Conservation (phyloP, 2,329 filamentous ascomycete species). For the Neofusicoccum umdonicola region DNA sequence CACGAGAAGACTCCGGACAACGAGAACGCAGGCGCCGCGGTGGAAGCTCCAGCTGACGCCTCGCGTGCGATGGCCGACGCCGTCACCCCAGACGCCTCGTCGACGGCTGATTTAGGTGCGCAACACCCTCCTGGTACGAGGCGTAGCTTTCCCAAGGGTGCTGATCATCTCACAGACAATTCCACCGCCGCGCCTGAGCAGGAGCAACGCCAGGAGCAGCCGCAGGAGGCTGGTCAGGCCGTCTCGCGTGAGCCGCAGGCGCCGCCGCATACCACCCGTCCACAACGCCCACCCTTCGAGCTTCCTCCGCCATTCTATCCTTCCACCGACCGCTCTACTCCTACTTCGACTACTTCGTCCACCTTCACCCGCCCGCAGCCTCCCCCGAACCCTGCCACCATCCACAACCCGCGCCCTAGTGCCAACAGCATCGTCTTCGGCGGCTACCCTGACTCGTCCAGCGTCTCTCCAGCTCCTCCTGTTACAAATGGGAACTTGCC, state of each 20-base stretch:
- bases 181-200: background rate
- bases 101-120: background rate
- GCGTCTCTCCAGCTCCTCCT: conserved; percentile 38
- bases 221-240: conserved; percentile 31
- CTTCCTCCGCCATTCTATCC: conserved; percentile 39
- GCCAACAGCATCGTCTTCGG: conserved; percentile 39
- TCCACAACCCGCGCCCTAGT: conserved; percentile 18
- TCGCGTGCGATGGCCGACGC: background rate
- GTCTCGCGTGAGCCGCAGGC: conserved; percentile 33
- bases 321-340: conserved; percentile 25
- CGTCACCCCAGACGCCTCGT: background rate
- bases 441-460: conserved; percentile 35
- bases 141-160: background rate
- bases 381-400: background rate
- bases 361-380: conserved; percentile 15
- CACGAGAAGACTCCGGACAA: background rate
- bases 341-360: conserved; percentile 26
- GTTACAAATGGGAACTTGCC: conserved; percentile 21
- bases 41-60: background rate
- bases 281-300: conserved; percentile 24
- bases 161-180: background rate
- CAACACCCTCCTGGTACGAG: background rate
- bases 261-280: conserved; percentile 28
- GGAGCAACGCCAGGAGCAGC: background rate
- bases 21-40: background rate